Conservation (phyloP, 352 stramenopile species). For the Phytophthora sp. region DNA sequence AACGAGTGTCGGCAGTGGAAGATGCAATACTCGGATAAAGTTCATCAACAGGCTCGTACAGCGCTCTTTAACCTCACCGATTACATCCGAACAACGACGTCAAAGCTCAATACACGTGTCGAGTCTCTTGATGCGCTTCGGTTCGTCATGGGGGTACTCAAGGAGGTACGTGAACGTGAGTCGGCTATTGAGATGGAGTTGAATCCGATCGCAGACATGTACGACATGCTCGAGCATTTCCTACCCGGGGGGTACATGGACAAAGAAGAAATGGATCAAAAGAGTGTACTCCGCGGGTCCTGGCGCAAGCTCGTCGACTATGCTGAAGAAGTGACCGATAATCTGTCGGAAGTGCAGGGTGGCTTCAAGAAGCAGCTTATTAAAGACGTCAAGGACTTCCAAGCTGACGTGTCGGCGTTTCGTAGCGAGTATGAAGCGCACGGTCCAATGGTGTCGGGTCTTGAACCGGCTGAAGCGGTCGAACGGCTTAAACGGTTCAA, state of each 20-base stretch:
- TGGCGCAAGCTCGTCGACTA: slow-evolving; percentile 91
- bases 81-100: slow-evolving; percentile 80
- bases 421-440: slow-evolving; percentile 69
- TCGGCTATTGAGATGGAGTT: slow-evolving; percentile 91
- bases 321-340: slow-evolving; percentile 89
- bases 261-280: slow-evolving; percentile 92
- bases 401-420: slow-evolving; percentile 71
- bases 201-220: slow-evolving; percentile 90
- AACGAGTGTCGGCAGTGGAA: slow-evolving; percentile 90
- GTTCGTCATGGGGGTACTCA: slow-evolving; percentile 86
- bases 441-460: slow-evolving; percentile 74
- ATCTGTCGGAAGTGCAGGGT: slow-evolving; percentile 82
- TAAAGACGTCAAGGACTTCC: slow-evolving; percentile 88
- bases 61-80: slow-evolving; percentile 75
- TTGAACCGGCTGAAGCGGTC: slow-evolving; percentile 82
- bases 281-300: slow-evolving; percentile 79
- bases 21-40: slow-evolving; percentile 83
- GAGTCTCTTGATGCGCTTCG: slow-evolving; percentile 78
- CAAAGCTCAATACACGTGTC: slow-evolving; percentile 69
- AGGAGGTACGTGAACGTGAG: slow-evolving; percentile 86
- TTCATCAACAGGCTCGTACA: slow-evolving; percentile 75
- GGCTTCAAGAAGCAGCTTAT: slow-evolving; percentile 92
- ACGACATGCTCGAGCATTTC: slow-evolving; percentile 90
- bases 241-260: slow-evolving; percentile 87
- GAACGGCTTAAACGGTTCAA: slow-evolving; percentile 89